A percentile compares a stretch with the other conserved stretches of the same genome.
Evolutionary conservation across 352 stramenopile species (phyloP).

Genomic region (Labyrinthula sp.): DNA sequence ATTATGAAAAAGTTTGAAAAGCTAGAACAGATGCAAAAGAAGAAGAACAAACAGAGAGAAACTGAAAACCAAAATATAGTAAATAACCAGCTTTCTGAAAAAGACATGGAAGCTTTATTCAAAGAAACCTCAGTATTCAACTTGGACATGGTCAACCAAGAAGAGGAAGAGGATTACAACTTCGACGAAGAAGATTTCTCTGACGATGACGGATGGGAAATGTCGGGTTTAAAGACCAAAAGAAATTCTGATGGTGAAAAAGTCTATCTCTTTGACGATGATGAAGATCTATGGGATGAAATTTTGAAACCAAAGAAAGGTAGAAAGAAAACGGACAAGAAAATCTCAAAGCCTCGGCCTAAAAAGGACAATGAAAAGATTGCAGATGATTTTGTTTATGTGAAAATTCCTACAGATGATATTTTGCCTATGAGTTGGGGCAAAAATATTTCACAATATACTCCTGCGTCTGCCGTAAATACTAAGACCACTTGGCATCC

Average conservation of each 20-base stretch:
- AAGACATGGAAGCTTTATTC: slow-evolving; percentile 12
- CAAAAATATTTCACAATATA: slow-evolving; percentile 12
- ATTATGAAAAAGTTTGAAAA: slow-evolving; percentile 27
- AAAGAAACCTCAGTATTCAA: slow-evolving; percentile 23
- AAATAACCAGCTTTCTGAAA: neutral
- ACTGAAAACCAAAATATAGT: slow-evolving; percentile 2
- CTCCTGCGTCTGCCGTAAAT: slow-evolving; percentile 9
- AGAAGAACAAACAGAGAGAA: too few relatives aligned
- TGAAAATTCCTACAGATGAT: slow-evolving; percentile 20
- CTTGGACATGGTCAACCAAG: slow-evolving; percentile 4
- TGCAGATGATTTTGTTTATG: slow-evolving; percentile 19
- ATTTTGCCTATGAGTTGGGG: slow-evolving; percentile 17
- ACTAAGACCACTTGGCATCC: slow-evolving; percentile 12
- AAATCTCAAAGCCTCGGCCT: neutral
- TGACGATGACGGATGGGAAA: slow-evolving; percentile 26
- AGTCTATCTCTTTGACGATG: slow-evolving; percentile 17
- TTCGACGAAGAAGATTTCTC: slow-evolving; percentile 9
- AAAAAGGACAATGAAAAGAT: neutral
- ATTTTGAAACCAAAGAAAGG: slow-evolving; percentile 21
- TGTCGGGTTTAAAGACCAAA: slow-evolving; percentile 10
- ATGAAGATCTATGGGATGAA: slow-evolving; percentile 24
- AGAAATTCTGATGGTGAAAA: slow-evolving; percentile 3
- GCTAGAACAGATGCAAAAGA: slow-evolving; percentile 21
- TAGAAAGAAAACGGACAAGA: slow-evolving; percentile 5
- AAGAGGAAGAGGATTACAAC: slow-evolving; percentile 18